Base-by-base conservation (phyloP, 2,329 filamentous ascomycete species). In the Botryotinia calthae region DNA sequence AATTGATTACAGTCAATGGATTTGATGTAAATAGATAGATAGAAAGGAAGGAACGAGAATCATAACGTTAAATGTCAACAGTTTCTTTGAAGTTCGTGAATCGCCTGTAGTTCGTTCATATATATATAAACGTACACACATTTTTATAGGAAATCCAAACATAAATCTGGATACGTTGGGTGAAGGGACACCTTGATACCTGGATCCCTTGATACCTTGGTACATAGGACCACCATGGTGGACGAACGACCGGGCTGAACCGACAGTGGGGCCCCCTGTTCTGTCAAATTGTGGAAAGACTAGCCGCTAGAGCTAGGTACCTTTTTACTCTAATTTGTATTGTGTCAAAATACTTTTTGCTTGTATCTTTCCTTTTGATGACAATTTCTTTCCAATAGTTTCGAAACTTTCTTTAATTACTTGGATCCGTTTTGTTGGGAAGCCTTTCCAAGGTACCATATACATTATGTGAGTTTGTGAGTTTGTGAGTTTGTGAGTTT, bases 1-100 rank as follows among this genome's bases (percentile, higher is more conserved):
- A 31, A 66, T 40, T 72, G 37, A 31, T 58, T 40, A 59, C 31
- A 72, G 16, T n/a, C 51, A 66, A 68, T 31, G 70, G 63, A 61
- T 25, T 61, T 72, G 62, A 67, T 68, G 70, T 68, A 72, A 59
- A 70, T 70, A 61, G 18, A 61, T 68, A 61, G 44, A 59, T 25
- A 56, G 48, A 67, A 14, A 25, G 34, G 37, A 20, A 65, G 62
- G n/a, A 28, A 54, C 20, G 48, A 54, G 59, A 48, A 40, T 62
- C 31, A 46, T 51, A 42, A 18, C 34, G 42, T 61, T 68, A 67
- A 31, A 66, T 44, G 66, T n/a, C 31, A 72, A 56, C 6, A 31
- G 16, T 37, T 14, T 16, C 37, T 48, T 42, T 42, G 28, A 54
- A 37, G 54, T 7, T 40, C 12, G 20, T 28, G 58, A 25, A 61